Conservation (phyloP, 176 grass and related monocot genomes). For the Oryza brachyantha region DNA sequence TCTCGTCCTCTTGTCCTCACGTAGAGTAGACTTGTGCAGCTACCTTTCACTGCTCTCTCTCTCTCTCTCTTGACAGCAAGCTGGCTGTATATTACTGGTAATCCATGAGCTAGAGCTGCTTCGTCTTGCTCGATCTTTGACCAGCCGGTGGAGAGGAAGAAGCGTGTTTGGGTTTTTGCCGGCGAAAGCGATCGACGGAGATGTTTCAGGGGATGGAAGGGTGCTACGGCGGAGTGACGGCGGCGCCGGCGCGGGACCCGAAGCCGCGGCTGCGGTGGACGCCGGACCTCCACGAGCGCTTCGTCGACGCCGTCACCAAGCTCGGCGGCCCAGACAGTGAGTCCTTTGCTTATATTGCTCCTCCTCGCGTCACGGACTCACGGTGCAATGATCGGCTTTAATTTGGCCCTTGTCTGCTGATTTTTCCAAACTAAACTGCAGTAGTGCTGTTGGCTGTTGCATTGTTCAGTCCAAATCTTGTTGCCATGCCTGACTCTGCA, state of each 20-base stretch:
- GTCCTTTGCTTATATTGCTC: neutral
- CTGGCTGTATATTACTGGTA: slow-evolving; percentile 1
- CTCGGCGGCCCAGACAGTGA: slow-evolving; percentile 93
- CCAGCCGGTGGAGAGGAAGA: neutral
- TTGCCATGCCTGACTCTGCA: neutral
- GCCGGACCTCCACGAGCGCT: slow-evolving; percentile 86
- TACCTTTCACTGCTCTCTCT: neutral
- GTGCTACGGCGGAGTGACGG: neutral
- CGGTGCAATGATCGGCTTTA: neutral
- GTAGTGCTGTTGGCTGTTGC: neutral
- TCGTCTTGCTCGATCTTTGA: neutral
- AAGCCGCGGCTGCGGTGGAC: slow-evolving; percentile 88
- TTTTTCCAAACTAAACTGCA: neutral
- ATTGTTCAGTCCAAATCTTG: neutral
- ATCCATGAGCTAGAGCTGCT: neutral
- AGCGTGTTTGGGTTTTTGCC: neutral
- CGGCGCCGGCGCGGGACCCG: slow-evolving; percentile 39
- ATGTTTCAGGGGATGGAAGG: slow-evolving; percentile 39
- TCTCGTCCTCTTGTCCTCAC: slow-evolving; percentile 26
- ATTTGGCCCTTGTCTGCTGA: neutral
- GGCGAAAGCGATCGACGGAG: neutral
- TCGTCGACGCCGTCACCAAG: slow-evolving; percentile 80
- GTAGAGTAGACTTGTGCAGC: neutral
- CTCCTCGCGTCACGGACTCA: neutral
- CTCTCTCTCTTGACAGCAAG: neutral